A percentile compares a stretch with the other conserved stretches of the same genome.
Evolutionary conservation across 2,329 filamentous ascomycete species (phyloP).

Genomic region (Scedosporium apiospermum): DNA sequence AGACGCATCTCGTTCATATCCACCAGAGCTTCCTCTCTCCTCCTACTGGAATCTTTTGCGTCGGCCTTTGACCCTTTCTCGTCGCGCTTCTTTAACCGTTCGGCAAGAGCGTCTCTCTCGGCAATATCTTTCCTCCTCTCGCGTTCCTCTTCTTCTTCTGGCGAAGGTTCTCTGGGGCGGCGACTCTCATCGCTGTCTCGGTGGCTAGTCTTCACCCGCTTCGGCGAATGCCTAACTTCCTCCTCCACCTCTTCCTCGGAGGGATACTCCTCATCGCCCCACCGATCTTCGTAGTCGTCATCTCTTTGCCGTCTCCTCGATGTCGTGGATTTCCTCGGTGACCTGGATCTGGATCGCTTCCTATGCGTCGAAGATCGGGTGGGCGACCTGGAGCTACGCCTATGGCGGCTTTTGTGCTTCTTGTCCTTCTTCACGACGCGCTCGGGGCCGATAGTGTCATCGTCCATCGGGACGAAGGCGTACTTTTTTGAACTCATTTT

Average conservation of each 20-base stretch:
- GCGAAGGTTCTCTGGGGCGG: neutral
- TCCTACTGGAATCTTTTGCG: conserved; percentile 49
- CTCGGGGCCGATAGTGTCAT: conserved; percentile 27
- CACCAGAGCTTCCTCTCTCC: conserved; percentile 19
- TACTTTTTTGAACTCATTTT: conserved; percentile 51
- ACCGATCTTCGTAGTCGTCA: conserved; percentile 62
- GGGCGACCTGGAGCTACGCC: conserved; percentile 4
- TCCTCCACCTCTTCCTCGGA: conserved; percentile 38
- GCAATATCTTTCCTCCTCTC: conserved; percentile 57
- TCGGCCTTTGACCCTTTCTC: conserved; percentile 46
- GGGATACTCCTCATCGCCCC: conserved; percentile 65
- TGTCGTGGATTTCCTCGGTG: conserved; percentile 28
- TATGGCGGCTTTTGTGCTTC: conserved; percentile 24
- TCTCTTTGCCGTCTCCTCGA: conserved; percentile 31
- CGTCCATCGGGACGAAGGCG: conserved; percentile 59
- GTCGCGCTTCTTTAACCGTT: conserved; percentile 63
- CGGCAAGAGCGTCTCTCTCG: conserved; percentile 74
- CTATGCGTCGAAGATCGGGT: neutral
- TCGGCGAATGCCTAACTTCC: conserved; percentile 59
- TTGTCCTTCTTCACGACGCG: conserved; percentile 30
- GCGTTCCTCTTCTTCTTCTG: conserved; percentile 33
- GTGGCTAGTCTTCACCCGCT: conserved; percentile 57
- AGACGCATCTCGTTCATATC: conserved; percentile 68
- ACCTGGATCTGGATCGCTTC: conserved; percentile 19
- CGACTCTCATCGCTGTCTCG: conserved; percentile 26